Base-by-base conservation (phyloP, 202 grass and related monocot species). In the Eragrostis tef region DNA sequence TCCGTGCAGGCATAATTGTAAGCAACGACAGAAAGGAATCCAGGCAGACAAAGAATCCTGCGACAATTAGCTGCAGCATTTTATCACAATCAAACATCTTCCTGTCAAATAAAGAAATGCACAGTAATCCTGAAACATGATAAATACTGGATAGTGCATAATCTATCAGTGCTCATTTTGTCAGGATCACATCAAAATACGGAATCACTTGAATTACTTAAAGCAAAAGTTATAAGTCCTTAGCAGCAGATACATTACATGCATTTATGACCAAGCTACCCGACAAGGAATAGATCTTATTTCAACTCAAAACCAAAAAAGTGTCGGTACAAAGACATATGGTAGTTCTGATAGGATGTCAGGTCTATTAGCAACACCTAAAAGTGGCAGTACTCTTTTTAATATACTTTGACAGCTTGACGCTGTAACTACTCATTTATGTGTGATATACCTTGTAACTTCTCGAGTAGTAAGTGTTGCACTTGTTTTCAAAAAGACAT, bases 1-100 rank as follows among this genome's bases (percentile, higher is more conserved):
- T 98, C 88, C 92, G 89, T 72, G 95, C 92, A 62, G 92, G 95
- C 95, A 98, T 95, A 82, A 98, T 98, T 70, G 95, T 98, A 53
- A 98, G 87, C 79, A 98, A 87, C 31, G 95, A 95, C 80, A 98
- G 81, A 91, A 98, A 98, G 36, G 95, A 98, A 81, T 98, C 95
- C 88, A 98, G 86, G 86, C 95, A 98, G 64, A 93, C 92, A 75
- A 98, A 94, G 80, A 94, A 94, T 64, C 95, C 95, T 75, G 90
- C 87, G 75, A 94, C 77, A 86, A 97, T 91, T 83, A 97, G 84
- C 93, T 97, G 88, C 93, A 93, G 74, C 81, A 91, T 70, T 86
- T 79, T 86, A 86, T 79, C 88, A 83, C 76, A 83, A 86, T 90
- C 84, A 90, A 90, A 83, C 15, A 83, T 75, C 79, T 75, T 62